Conservation (phyloP, 1,284 basidiomycete species). For the Rhodotorula mucilaginosa region DNA sequence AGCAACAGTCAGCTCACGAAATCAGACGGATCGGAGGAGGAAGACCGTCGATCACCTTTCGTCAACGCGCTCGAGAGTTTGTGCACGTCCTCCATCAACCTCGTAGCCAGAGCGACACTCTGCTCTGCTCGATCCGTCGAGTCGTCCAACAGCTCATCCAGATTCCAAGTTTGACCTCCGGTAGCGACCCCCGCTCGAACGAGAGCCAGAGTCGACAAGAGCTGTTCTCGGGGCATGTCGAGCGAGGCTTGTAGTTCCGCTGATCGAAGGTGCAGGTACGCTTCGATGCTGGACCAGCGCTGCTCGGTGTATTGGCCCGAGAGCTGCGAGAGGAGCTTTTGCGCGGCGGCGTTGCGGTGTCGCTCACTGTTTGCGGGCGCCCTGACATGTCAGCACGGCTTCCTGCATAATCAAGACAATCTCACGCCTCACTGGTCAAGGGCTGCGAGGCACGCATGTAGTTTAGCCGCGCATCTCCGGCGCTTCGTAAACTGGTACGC, state of each 20-base stretch:
- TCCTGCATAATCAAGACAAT: not conserved
- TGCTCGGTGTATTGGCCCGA: slow-evolving; percentile 69
- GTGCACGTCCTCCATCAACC: slow-evolving; percentile 58
- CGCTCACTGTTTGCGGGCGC: slow-evolving; percentile 59
- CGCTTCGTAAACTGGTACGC: slow-evolving; percentile 76
- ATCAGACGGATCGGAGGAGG: too few relatives aligned
- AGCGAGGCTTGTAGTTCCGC: slow-evolving; percentile 53
- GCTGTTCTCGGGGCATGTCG: slow-evolving; percentile 40
- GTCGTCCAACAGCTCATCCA: slow-evolving; percentile 21
- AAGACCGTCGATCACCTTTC: slow-evolving; percentile 54
- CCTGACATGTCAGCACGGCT: not conserved
- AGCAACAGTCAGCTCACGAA: too few relatives aligned
- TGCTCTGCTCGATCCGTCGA: not conserved
- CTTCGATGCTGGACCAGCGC: slow-evolving; percentile 73
- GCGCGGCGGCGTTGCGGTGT: slow-evolving; percentile 60
- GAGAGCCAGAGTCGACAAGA: slow-evolving; percentile 44
- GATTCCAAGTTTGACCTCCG: slow-evolving; percentile 33
- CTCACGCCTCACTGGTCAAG: slow-evolving; percentile 70
- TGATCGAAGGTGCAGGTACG: slow-evolving; percentile 67
- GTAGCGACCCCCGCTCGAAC: slow-evolving; percentile 41
- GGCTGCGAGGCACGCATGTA: slow-evolving; percentile 79
- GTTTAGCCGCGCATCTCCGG: slow-evolving; percentile 74
- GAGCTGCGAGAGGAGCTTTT: slow-evolving; percentile 68
- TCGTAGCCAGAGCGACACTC: slow-evolving; percentile 52
- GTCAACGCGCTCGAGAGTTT: slow-evolving; percentile 57